These are phyloP conservation scores for Mycena pura DNA, from an alignment of 768 basidiomycete genomes.

Conservation along the genomic window DNA sequence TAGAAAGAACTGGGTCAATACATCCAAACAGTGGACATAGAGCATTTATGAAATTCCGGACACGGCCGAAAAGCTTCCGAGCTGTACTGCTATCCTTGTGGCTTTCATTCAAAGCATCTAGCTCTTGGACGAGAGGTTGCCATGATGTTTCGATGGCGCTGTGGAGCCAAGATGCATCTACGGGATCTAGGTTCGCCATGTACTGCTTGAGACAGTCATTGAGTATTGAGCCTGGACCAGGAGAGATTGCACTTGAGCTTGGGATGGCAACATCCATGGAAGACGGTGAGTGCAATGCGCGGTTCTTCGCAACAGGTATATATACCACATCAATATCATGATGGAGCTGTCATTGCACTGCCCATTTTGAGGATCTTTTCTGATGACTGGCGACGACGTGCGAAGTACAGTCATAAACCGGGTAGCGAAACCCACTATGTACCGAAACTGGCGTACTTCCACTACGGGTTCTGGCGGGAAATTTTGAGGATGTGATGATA, in stretches of 20 bases:
- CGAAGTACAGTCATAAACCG: too few relatives aligned
- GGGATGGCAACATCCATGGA: neutral
- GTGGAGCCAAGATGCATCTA: constrained; percentile 7
- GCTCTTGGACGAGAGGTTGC: constrained; percentile 5
- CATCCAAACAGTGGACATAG: constrained; percentile 10
- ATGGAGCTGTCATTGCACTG: too few relatives aligned
- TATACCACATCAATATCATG: too few relatives aligned
- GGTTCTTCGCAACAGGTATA: too few relatives aligned
- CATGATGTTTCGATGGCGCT: neutral
- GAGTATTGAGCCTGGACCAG: neutral
- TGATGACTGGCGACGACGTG: too few relatives aligned
- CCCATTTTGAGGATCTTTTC: too few relatives aligned
- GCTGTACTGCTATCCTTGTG: constrained; percentile 11
- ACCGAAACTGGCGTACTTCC: too few relatives aligned
- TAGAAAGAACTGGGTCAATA: constrained; percentile 1
- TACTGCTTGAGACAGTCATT: neutral
- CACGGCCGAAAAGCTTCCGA: constrained; percentile 15
- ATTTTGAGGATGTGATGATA: too few relatives aligned
- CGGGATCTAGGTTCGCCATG: neutral
- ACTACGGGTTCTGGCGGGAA: too few relatives aligned
- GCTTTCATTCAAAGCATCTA: constrained; percentile 8
- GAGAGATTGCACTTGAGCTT: too few relatives aligned
- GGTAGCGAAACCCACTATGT: too few relatives aligned
- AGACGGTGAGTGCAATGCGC: too few relatives aligned
- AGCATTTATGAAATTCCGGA: constrained; percentile 14